Evolutionary conservation across 148 eudicot species (phyloP).

Genomic region (Rhododendron mucronatum): DNA sequence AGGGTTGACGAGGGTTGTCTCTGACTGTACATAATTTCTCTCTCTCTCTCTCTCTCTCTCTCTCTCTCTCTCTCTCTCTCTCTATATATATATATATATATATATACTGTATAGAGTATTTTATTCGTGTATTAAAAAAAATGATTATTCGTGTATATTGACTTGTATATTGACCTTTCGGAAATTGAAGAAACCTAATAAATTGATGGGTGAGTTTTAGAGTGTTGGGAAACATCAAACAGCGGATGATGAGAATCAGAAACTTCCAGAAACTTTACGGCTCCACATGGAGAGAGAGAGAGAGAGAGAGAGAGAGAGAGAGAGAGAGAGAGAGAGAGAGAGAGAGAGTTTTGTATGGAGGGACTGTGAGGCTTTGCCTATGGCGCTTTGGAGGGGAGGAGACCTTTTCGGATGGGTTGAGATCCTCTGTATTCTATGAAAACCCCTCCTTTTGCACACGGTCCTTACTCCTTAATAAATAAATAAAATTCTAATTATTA

Average conservation of each 20-base stretch:
- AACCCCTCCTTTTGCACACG: too few species aligned
- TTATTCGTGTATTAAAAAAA: not conserved
- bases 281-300: too few species aligned
- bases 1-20: not conserved
- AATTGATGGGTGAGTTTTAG: not conserved
- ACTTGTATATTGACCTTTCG: not conserved
- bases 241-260: not conserved
- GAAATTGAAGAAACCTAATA: not conserved
- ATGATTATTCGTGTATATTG: too few species aligned
- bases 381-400: not conserved
- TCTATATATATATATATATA: too few species aligned
- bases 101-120: not conserved
- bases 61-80: not conserved
- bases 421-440: too few species aligned
- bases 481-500: too few species aligned
- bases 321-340: too few species aligned
- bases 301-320: too few species aligned
- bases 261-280: not conserved
- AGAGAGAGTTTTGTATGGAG: not conserved
- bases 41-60: not conserved
- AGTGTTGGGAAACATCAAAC: not conserved
- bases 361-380: not conserved
- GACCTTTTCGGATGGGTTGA: too few species aligned
- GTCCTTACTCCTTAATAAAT: too few species aligned
- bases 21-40: not conserved